Evolutionary conservation across 202 grass and related monocot species (phyloP), one percentile per base, ranked within the genome.

Genomic region (Hordeum pubiflorum): DNA sequence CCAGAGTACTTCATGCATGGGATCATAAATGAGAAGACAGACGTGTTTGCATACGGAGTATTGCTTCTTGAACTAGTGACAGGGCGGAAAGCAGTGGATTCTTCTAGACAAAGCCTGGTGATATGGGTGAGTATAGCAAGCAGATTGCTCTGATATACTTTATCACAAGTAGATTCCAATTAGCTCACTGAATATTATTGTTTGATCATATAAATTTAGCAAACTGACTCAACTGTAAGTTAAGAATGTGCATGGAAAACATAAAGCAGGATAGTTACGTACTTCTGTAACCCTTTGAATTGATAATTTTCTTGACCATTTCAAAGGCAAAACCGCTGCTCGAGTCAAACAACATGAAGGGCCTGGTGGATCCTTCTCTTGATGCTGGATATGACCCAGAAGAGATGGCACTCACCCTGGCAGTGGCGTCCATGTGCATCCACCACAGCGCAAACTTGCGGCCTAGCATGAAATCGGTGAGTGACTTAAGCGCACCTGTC

Each of bases 1-100:
- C 97, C 97, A 8, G 97, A 99, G 84, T 99, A 99, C 72, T 99
- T 99, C 76, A 99, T 99, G 97, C 97, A 99, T 74, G 97, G 97
- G 21, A 86, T 96, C 75, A 83, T 96, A 75, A 99, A 93, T 66
- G 97, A 99, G 87, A 99, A 99, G 88, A 96, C 91, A 0, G 97
- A 99, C 29, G 93, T 99, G 33, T 99, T 99, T 26, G 92, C 97
- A 22, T 96, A 93, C 37, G 97, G 97, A 50, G 97, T 99, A 74
- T 80, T 99, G 86, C 89, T 99, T 84, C 97, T 99, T 63, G 97
- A 99, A 58, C 63, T 99, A 29, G 81, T 99, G 75, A 99, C 97
- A 36, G 97, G 97, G 18, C 81, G 92, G 84, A 91, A 87, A 76
- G 97, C 97, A 0, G 78, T 99, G 62, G 93, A 99, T 32, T 99